Evolutionary conservation across 2,329 filamentous ascomycete genomes (phyloP).

Genomic region (Phialocephala sp.): DNA sequence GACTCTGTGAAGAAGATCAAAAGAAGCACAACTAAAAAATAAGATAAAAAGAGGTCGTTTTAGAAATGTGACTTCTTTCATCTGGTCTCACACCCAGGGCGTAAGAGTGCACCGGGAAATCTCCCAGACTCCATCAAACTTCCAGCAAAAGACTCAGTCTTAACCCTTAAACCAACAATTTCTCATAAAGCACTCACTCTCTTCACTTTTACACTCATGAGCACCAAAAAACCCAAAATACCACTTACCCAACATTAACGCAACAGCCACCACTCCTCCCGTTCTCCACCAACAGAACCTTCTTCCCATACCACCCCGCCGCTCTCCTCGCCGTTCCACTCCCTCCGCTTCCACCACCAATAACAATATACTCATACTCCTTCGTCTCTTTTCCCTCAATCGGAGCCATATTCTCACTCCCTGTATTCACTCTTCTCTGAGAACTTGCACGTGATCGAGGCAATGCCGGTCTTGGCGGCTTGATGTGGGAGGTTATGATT

Average conservation of each 20-base stretch:
- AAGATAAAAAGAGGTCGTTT: too few relatives aligned
- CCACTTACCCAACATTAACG: constrained; percentile 57
- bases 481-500: background rate
- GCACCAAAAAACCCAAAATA: background rate
- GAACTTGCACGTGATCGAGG: constrained; percentile 5
- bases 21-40: too few relatives aligned
- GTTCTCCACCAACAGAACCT: constrained; percentile 56
- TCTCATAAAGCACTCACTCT: background rate
- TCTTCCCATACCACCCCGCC: constrained; percentile 56
- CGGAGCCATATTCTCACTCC: background rate
- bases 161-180: too few relatives aligned
- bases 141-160: too few relatives aligned
- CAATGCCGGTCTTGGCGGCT: background rate
- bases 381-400: constrained; percentile 38
- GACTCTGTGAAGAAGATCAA: too few relatives aligned
- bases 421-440: background rate
- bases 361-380: constrained; percentile 58
- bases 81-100: too few relatives aligned
- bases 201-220: background rate
- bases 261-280: constrained; percentile 54
- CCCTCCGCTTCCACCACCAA: constrained; percentile 57
- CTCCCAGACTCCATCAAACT: too few relatives aligned
- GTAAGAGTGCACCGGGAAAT: too few relatives aligned
- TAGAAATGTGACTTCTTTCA: too few relatives aligned
- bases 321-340: constrained; percentile 55